Conservation (phyloP, 805 yeast genomes). For the Schizosaccharomyces cryophilus region DNA sequence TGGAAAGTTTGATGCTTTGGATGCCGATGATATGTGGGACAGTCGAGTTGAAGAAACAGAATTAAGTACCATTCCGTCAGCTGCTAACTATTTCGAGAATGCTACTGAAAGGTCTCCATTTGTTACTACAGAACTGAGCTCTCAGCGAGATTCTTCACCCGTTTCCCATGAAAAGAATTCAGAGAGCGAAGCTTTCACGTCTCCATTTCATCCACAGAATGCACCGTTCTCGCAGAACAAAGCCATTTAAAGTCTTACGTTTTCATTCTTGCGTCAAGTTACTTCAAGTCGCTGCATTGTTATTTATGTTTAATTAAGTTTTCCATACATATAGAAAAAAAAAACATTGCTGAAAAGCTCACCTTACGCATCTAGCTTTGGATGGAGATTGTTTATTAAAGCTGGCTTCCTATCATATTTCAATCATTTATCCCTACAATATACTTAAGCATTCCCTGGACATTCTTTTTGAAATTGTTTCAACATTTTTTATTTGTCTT, state of each 20-base stretch:
- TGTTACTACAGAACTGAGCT: neutral
- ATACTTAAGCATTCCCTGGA: too few species aligned
- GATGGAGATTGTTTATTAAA: too few species aligned
- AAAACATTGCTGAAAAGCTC: too few species aligned
- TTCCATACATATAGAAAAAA: too few species aligned
- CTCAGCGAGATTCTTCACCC: neutral
- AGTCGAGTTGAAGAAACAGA: neutral
- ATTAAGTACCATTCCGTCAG: neutral
- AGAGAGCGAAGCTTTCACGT: neutral
- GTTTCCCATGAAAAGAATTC: neutral
- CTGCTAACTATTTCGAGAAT: neutral
- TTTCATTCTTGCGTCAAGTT: too few species aligned
- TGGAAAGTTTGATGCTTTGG: neutral
- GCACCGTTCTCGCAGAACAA: neutral
- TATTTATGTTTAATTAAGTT: too few species aligned
- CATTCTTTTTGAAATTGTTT: too few species aligned
- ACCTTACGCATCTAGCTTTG: too few species aligned
- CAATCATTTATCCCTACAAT: too few species aligned
- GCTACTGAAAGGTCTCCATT: neutral
- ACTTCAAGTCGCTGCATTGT: too few species aligned
- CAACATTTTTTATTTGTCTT: too few species aligned
- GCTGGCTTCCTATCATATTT: too few species aligned
- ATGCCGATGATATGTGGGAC: constrained; percentile 1
- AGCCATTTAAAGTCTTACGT: neutral
- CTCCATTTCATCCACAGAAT: neutral